Base-by-base conservation (phyloP, 179 eudicot genomes). In the Patellifolia procumbens region DNA sequence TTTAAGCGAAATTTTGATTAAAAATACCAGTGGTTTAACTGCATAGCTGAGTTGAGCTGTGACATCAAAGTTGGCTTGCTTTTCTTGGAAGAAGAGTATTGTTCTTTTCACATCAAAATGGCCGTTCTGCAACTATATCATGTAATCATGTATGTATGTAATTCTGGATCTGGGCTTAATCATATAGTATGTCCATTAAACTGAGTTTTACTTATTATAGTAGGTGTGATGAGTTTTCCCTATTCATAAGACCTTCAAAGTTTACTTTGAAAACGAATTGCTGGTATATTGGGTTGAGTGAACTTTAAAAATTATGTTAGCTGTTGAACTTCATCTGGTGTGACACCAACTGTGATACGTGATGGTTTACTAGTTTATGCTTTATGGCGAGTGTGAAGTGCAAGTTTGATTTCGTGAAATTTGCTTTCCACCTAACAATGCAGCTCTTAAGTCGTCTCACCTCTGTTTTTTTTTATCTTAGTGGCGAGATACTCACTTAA, bases 291-390 rank as follows among this genome's bases (percentile, higher is more conserved):
- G 22, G 24, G 59, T 70, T 10, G 42, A 19, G 45, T 49, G 60
- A 37, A 0, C 28, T 13, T 31, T 0, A 49, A 20, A 49, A 29
- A 48, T 20, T 29, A 2, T 16, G 43, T 31, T 70, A 28, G 73
- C 56, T 28, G 73, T 17, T 49, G 60, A 68, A 56, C 55, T 34
- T 53, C 26, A 29, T 35, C 58, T 51, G 76, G 69, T 73, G 71
- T 61, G 39, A 73, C 71, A 68, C 49, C 60, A 51, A 42, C 63
- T 74, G 52, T 52, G 75, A 81, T 68, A 31, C 22, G 20, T 65
- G 80, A 72, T 72, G 48, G 46, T 68, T 72, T 66, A 77, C 58
- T 61, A 59, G 52, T 74, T 81, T 48, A 29, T 31, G 58, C 48
- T 48, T 68, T 34, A 10, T 45, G 26, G 9, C 22, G 1, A 19